These are phyloP conservation scores for Planoprotostelium fungivorum DNA, from an alignment of 78 protist species.

Conservation along the genomic window DNA sequence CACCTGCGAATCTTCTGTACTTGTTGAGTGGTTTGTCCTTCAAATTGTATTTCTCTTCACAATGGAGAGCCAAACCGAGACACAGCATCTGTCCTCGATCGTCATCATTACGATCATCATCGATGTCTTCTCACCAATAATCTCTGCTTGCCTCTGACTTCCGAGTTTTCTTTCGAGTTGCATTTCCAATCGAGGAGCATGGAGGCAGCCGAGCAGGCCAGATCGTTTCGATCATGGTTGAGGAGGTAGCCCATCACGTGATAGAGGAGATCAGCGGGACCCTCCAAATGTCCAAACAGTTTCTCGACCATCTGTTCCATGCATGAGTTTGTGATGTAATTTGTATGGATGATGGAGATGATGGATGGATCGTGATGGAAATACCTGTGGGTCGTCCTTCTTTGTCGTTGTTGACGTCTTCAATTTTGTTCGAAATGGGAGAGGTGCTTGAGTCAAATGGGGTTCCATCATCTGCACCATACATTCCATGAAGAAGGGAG, in stretches of 20 bases:
- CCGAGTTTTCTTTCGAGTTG: background rate
- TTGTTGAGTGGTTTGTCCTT: background rate
- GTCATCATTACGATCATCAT: background rate
- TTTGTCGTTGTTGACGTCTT: background rate
- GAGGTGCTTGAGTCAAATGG: background rate
- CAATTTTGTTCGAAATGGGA: background rate
- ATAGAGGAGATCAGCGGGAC: background rate
- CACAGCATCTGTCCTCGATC: background rate
- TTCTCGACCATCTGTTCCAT: background rate
- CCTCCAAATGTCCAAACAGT: background rate
- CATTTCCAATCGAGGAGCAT: background rate
- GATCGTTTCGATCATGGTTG: background rate
- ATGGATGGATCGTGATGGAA: background rate
- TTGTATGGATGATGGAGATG: background rate
- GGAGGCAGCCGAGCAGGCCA: background rate
- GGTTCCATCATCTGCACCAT: background rate
- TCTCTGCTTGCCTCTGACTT: background rate
- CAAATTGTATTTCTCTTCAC: background rate
- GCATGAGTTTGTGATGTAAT: too few species aligned
- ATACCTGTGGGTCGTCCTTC: background rate
- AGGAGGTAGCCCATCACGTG: background rate
- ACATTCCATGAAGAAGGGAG: background rate
- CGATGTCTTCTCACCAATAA: background rate
- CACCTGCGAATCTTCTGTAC: background rate
- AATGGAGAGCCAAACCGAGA: background rate